A percentile compares a stretch with the other conserved stretches of the same genome.
Evolutionary conservation across 2,329 filamentous ascomycete genomes (phyloP).

Genomic region (Emmonsia crescens): DNA sequence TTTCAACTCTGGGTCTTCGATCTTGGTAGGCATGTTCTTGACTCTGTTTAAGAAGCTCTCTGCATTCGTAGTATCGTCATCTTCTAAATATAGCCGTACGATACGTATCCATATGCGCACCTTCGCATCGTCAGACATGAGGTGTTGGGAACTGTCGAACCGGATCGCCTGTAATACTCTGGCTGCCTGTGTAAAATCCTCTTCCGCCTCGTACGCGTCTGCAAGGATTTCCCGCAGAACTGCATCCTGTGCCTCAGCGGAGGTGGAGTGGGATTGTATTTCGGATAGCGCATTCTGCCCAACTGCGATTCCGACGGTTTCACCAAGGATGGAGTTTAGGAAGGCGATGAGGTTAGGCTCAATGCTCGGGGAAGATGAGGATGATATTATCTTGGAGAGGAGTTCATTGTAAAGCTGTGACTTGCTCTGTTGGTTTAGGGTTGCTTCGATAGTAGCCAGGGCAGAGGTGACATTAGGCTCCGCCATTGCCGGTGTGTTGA

Average conservation of each 20-base stretch:
- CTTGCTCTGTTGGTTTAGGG: constrained; percentile 40
- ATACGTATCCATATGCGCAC: constrained; percentile 86
- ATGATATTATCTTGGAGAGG: constrained; percentile 45
- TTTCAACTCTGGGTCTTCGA: constrained; percentile 61
- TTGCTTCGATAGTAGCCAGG: constrained; percentile 41
- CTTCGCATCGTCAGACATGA: constrained; percentile 70
- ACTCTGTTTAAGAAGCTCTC: constrained; percentile 87
- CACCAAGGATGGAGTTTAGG: constrained; percentile 56
- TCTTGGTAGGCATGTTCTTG: constrained; percentile 66
- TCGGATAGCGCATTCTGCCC: constrained; percentile 61
- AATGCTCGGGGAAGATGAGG: constrained; percentile 36
- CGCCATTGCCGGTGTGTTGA: constrained; percentile 30
- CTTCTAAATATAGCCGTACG: constrained; percentile 85
- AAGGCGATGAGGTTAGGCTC: constrained; percentile 56
- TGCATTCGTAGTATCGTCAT: constrained; percentile 76
- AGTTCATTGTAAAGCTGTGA: constrained; percentile 46
- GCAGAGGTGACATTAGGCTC: constrained; percentile 40
- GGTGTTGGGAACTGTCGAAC: constrained; percentile 78
- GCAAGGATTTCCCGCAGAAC: constrained; percentile 68
- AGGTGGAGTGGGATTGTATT: constrained; percentile 56
- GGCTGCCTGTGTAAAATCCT: constrained; percentile 71
- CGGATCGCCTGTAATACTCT: constrained; percentile 71
- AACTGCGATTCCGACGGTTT: constrained; percentile 62
- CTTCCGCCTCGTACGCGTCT: constrained; percentile 67
- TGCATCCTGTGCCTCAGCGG: constrained; percentile 76